Evolutionary conservation across 371 early-diverging fungal genomes (phyloP).

Genomic region (Mycotypha africana): DNA sequence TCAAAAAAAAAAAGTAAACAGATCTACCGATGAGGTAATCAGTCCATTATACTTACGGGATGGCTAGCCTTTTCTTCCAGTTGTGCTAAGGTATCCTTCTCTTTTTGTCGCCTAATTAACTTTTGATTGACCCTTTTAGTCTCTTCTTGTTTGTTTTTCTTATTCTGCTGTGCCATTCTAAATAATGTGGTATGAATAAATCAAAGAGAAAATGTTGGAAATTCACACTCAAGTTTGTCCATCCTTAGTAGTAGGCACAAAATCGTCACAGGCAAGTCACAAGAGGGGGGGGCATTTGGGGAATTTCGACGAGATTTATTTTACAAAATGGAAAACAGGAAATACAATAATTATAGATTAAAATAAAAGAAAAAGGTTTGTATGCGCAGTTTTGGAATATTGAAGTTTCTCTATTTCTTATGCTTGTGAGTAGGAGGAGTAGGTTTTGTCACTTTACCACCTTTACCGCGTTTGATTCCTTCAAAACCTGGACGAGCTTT

Average conservation of each 20-base stretch:
- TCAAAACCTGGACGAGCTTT: slow-evolving; percentile 47
- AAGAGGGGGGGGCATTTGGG: no score
- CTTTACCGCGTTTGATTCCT: slow-evolving; percentile 36
- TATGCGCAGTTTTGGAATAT: no score
- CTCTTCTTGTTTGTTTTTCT: background rate
- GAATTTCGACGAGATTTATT: no score
- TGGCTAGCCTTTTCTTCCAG: slow-evolving; percentile 31
- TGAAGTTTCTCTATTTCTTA: slow-evolving; percentile 17
- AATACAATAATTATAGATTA: background rate
- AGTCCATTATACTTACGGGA: slow-evolving; percentile 27
- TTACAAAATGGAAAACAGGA: background rate
- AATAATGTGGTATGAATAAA: no score
- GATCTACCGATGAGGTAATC: no score
- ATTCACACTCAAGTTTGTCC: no score
- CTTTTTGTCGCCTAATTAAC: slow-evolving; percentile 7
- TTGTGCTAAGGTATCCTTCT: slow-evolving; percentile 23
- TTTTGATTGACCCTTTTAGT: background rate
- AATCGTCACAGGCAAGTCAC: no score
- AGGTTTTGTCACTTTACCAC: slow-evolving; percentile 29
- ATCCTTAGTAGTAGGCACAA: no score
- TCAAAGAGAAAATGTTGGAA: no score
- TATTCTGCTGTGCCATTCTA: background rate
- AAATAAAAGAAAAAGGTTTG: slow-evolving; percentile 1
- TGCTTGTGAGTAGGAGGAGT: slow-evolving; percentile 15
- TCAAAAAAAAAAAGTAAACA: background rate